These are phyloP conservation scores for Leccinum pachyderme DNA, from an alignment of 1,284 basidiomycete genomes.

Conservation along the genomic window DNA sequence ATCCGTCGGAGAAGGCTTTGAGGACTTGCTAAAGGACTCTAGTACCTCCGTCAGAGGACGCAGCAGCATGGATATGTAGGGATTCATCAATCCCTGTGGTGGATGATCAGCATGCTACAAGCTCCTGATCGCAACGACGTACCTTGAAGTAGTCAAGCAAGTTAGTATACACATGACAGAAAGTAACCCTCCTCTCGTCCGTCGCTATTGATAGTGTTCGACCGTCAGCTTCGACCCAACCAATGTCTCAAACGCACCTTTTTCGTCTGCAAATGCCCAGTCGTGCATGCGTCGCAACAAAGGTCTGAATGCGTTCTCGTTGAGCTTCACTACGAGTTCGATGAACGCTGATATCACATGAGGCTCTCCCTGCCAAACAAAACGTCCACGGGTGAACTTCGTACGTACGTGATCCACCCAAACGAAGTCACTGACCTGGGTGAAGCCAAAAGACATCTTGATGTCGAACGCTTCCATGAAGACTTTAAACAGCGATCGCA, in stretches of 20 bases:
- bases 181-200: conserved; percentile 56
- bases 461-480: conserved; percentile 82
- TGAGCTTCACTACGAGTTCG: conserved; percentile 90
- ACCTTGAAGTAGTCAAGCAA: conserved; percentile 87
- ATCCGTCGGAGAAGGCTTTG: conserved; percentile 24
- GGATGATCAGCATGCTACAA: neutral
- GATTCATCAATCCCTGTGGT: conserved; percentile 78
- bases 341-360: conserved; percentile 74
- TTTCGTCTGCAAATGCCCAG: conserved; percentile 80
- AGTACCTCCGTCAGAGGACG: conserved; percentile 70
- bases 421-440: conserved; percentile 33
- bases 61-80: conserved; percentile 81
- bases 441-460: conserved; percentile 33
- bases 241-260: conserved; percentile 39
- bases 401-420: neutral
- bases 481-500: conserved; percentile 77
- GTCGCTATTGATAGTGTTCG: conserved; percentile 28
- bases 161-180: conserved; percentile 70
- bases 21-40: conserved; percentile 40
- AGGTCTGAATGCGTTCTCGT: conserved; percentile 90
- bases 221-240: neutral
- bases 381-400: neutral
- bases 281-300: conserved; percentile 91
- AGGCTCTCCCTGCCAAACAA: conserved; percentile 47
- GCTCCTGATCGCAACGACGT: conserved; percentile 12